Conservation (phyloP, 345 rosid genomes). For the Camelina hispida region DNA sequence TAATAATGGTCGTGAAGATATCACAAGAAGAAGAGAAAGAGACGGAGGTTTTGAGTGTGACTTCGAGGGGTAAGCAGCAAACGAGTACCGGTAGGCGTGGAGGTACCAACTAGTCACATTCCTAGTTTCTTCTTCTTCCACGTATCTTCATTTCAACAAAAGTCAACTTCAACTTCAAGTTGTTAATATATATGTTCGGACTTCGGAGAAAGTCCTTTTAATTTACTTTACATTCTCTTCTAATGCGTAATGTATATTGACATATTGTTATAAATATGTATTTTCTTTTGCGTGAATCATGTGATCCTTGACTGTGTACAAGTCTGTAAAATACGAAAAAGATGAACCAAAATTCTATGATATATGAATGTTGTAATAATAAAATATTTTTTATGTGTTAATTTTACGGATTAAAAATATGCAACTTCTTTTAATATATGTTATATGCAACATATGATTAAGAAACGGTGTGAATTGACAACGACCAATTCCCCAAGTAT, state of each 20-base stretch:
- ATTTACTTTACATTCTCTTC: background rate
- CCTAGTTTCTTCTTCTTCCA: constrained; percentile 6
- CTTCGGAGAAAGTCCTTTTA: background rate
- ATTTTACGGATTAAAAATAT: no score
- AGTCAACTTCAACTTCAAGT: constrained; percentile 19
- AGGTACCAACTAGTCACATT: constrained; percentile 9
- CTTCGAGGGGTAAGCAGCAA: constrained; percentile 26
- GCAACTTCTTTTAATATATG: no score
- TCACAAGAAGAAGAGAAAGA: constrained; percentile 19
- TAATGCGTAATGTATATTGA: background rate
- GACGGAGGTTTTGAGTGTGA: constrained; percentile 25
- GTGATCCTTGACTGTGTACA: background rate
- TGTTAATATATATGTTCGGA: background rate
- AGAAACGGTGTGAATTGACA: constrained; percentile 2
- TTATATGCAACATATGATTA: background rate
- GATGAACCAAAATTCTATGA: background rate
- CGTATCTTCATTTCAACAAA: background rate
- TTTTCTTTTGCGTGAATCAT: background rate
- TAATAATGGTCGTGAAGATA: constrained; percentile 9
- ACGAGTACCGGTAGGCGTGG: constrained; percentile 38
- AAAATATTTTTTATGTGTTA: no score
- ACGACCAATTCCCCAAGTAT: background rate
- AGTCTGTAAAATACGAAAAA: background rate
- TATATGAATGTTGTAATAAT: background rate
- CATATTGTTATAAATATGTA: background rate